Conservation (phyloP, 371 early-diverging fungal species). For the Lichtheimia hyalospora region DNA sequence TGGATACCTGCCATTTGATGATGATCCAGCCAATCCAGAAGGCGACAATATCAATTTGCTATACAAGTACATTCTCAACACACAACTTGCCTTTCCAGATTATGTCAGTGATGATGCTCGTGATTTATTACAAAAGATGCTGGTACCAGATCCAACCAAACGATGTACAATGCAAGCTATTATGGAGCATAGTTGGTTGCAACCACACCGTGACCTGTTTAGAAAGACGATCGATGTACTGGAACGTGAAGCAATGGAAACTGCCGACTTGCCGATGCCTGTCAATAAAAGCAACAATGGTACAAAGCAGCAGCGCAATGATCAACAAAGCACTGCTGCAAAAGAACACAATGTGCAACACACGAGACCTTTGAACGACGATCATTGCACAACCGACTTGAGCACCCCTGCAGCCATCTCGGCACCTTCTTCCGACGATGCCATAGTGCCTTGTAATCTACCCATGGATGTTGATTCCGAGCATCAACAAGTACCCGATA, state of each 20-base stretch:
- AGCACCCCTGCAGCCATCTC: background rate
- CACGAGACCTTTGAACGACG: conserved; percentile 2
- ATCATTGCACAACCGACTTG: background rate
- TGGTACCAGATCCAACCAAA: conserved; percentile 87
- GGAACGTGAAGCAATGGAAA: conserved; percentile 18
- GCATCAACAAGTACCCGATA: background rate
- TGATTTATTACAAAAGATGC: conserved; percentile 84
- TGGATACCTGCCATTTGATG: conserved; percentile 99
- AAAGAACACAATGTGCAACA: conserved; percentile 4
- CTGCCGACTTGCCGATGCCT: conserved; percentile 17
- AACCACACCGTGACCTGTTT: conserved; percentile 33
- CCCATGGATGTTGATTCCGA: conserved; percentile 1
- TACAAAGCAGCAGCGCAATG: conserved; percentile 61
- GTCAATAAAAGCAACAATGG: background rate
- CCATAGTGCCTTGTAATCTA: background rate
- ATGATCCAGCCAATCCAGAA: conserved; percentile 96
- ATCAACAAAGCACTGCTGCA: background rate
- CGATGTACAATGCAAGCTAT: conserved; percentile 88
- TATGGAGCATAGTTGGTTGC: conserved; percentile 79
- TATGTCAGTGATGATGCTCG: conserved; percentile 82
- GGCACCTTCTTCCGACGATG: background rate
- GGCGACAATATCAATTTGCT: conserved; percentile 95
- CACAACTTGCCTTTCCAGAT: conserved; percentile 88
- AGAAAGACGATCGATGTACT: conserved; percentile 19
- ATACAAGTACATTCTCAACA: conserved; percentile 93